Evolutionary conservation across 768 basidiomycete genomes (phyloP).

Genomic region (Trametes cinnabarina): DNA sequence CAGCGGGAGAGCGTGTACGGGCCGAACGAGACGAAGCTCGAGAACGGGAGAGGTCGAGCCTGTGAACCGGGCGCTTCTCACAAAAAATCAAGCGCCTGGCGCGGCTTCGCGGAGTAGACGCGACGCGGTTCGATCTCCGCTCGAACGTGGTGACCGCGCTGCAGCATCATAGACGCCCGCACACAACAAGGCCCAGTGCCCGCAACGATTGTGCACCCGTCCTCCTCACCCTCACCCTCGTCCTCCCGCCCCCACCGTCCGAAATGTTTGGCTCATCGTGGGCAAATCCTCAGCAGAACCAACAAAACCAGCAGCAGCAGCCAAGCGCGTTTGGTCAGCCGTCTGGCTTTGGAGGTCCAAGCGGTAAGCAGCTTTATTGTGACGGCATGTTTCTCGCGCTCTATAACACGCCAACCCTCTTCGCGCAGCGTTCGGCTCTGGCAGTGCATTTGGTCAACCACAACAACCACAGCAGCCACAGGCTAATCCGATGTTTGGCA

Average conservation of each 20-base stretch:
- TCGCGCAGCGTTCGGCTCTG: constrained; percentile 33
- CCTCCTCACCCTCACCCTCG: constrained; percentile 3
- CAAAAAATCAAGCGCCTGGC: constrained; percentile 15
- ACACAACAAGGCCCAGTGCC: constrained; percentile 7
- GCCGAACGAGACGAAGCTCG: neutral
- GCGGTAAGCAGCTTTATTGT: constrained; percentile 51
- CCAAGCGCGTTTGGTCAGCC: constrained; percentile 70
- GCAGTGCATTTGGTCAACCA: constrained; percentile 56
- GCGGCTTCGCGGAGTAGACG: neutral
- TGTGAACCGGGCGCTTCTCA: constrained; percentile 12
- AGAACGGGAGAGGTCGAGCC: neutral
- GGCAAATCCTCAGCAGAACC: constrained; percentile 65
- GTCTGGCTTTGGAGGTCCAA: constrained; percentile 56
- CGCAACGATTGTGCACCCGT: constrained; percentile 19
- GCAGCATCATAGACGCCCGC: neutral
- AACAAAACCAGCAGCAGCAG: constrained; percentile 57
- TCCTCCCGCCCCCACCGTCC: constrained; percentile 9
- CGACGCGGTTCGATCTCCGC: constrained; percentile 19
- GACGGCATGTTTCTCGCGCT: constrained; percentile 22
- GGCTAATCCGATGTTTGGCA: constrained; percentile 82
- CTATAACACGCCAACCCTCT: constrained; percentile 15
- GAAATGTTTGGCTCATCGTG: constrained; percentile 70
- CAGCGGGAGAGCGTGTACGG: neutral
- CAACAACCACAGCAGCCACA: constrained; percentile 43
- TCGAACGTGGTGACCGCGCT: constrained; percentile 6